Conservation (phyloP, 2,329 filamentous ascomycete genomes). For the Arthrobotrys iridis region DNA sequence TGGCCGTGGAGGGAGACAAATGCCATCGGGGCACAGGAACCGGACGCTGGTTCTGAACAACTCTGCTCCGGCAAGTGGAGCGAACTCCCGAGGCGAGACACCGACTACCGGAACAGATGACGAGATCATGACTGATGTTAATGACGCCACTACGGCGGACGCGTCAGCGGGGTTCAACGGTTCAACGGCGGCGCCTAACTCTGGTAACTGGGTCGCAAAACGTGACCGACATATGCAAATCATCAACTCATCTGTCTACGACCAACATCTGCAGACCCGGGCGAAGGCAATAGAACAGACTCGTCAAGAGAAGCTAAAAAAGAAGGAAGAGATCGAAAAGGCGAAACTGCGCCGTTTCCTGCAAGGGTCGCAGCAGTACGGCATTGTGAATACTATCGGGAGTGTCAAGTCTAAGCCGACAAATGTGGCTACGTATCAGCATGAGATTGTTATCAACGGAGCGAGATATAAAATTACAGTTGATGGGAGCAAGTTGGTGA, state of each 20-base stretch:
- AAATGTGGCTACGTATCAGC: slow-evolving; percentile 62
- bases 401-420: slow-evolving; percentile 57
- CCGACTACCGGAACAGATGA: slow-evolving; percentile 43
- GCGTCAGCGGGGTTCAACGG: slow-evolving; percentile 57
- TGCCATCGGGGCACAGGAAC: slow-evolving; percentile 47
- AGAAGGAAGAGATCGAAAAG: slow-evolving; percentile 70
- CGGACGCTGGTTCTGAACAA: slow-evolving; percentile 49
- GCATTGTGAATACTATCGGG: slow-evolving; percentile 56
- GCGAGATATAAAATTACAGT: slow-evolving; percentile 78
- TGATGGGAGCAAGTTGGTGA: slow-evolving; percentile 83
- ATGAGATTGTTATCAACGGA: slow-evolving; percentile 76
- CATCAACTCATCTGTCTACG: slow-evolving; percentile 81
- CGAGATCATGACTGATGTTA: slow-evolving; percentile 39
- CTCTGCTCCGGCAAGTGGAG: slow-evolving; percentile 25
- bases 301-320: slow-evolving; percentile 68
- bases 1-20: slow-evolving; percentile 42
- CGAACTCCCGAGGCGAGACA: slow-evolving; percentile 45
- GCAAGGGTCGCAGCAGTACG: slow-evolving; percentile 60
- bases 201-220: slow-evolving; percentile 72
- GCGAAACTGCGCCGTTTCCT: slow-evolving; percentile 67
- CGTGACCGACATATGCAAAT: slow-evolving; percentile 81
- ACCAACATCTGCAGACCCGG: slow-evolving; percentile 75
- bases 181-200: slow-evolving; percentile 57
- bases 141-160: slow-evolving; percentile 51
- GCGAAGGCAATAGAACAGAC: slow-evolving; percentile 78